Evolutionary conservation across 345 rosid species (phyloP), one percentile per base, ranked within the genome.

Genomic region (Excoecaria agallocha): DNA sequence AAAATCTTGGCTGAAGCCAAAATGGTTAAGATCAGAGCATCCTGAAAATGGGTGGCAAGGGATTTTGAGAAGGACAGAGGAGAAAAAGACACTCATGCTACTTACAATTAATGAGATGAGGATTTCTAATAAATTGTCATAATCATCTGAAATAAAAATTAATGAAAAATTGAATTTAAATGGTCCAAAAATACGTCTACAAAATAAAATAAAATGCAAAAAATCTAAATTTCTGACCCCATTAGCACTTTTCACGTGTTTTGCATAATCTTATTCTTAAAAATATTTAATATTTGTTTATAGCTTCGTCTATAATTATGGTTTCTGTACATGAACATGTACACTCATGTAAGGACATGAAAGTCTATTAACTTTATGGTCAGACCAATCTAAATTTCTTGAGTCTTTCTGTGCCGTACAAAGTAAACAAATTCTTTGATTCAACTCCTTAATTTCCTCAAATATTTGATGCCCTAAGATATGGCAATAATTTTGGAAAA

Each of bases 161-260:
- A 30, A 41, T 41, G 3, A 4, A 38, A 69, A 43, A 71, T 48
- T 41, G 20, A 45, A 22, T 58, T 43, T 57, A 71, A 71, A 11
- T 19, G 43, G 25, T 11, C 4, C 3, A 72, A 30, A 24, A 72
- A 25, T 48, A 46, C 75, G 12, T 30, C 68, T 20, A 30, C 43
- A 24, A 3, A 24, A 41, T 16, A 48, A 61, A 59, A 20, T 11
- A 19, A 55, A 39, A 20, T 22, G 69, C 69, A 66, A 45, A 66
- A 45, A 66, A 45, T 63, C 49, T 11, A 19, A 35, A 13, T 67
- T 49, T 72, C 9, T 20, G 15, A 57, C 77, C 83, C 75, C 68
- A 70, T 74, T 2, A 48, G 55, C 66, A 64, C 80, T 84, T 81
- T 80, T 80, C 85, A 82, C 84, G 81, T 82, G 89, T 76, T 81